phyloP scores from a whole-genome alignment of 805 yeast genomes.

The Ogataea philodendri region DNA sequence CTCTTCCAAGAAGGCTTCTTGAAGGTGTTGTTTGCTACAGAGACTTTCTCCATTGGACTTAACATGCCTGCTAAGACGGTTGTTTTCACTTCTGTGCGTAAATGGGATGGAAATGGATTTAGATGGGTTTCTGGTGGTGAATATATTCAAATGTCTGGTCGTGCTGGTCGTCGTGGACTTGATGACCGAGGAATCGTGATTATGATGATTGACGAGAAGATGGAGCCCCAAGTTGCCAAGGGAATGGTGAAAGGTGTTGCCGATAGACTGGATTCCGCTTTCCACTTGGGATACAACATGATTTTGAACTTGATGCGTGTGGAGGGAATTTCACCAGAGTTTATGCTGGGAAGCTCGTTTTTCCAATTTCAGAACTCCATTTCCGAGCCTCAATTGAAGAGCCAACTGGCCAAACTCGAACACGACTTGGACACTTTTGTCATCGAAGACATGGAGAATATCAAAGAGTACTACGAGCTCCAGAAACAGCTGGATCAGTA shows the following conservation, averaged over 20 bases:
- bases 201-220: slow-evolving; percentile 98
- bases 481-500: slow-evolving; percentile 69
- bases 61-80: slow-evolving; percentile 99
- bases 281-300: slow-evolving; percentile 97
- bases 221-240: slow-evolving; percentile 99
- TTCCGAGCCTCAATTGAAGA: slow-evolving; percentile 82
- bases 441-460: slow-evolving; percentile 70
- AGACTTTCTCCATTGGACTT: slow-evolving; percentile 95
- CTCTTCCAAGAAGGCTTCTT: slow-evolving; percentile 94
- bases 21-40: slow-evolving; percentile 95
- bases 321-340: slow-evolving; percentile 97
- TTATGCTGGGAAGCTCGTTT: slow-evolving; percentile 91
- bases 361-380: slow-evolving; percentile 93
- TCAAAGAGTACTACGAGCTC: slow-evolving; percentile 81
- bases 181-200: slow-evolving; percentile 99
- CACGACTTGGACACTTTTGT: slow-evolving; percentile 45
- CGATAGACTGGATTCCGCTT: slow-evolving; percentile 94
- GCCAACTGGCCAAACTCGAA: slow-evolving; percentile 54
- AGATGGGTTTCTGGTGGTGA: slow-evolving; percentile 99
- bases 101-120: slow-evolving; percentile 97
- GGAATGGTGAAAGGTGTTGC: slow-evolving; percentile 99
- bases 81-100: slow-evolving; percentile 94
- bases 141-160: slow-evolving; percentile 98
- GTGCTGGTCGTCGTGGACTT: slow-evolving; percentile 99
- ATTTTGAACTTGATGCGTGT: slow-evolving; percentile 92